These are phyloP conservation scores for Umbelopsis ramanniana DNA, from an alignment of 192 early-diverging fungal genomes.

Conservation along the genomic window DNA sequence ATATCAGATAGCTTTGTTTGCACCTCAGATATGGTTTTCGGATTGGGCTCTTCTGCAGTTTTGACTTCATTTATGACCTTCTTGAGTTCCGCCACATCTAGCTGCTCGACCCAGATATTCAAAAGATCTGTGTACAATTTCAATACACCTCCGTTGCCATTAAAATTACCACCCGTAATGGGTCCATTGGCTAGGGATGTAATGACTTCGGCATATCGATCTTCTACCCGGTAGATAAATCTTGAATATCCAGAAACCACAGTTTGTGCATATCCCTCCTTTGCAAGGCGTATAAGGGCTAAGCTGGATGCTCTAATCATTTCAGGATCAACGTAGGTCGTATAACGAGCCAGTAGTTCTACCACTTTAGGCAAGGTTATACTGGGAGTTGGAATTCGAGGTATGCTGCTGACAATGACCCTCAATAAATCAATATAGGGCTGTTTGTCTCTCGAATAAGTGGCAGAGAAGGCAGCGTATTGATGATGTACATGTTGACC, in stretches of 20 bases:
- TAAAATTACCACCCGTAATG: conserved; percentile 18
- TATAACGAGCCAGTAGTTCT: conserved; percentile 81
- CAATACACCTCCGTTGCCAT: conserved; percentile 56
- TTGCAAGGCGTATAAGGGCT: conserved; percentile 69
- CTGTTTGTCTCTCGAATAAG: conserved; percentile 61
- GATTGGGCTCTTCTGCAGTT: conserved; percentile 25
- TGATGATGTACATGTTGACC: conserved; percentile 48
- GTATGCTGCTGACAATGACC: conserved; percentile 73
- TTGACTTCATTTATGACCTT: conserved; percentile 31
- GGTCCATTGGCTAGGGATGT: conserved; percentile 37
- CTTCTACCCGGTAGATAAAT: conserved; percentile 59
- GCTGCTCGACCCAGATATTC: conserved; percentile 54
- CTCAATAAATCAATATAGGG: conserved; percentile 70
- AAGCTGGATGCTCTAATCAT: conserved; percentile 68
- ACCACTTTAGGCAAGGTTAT: conserved; percentile 65
- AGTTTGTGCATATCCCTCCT: conserved; percentile 57
- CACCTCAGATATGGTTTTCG: conserved; percentile 36
- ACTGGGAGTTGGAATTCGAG: conserved; percentile 70
- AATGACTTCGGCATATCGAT: conserved; percentile 49
- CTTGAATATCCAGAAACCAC: conserved; percentile 55
- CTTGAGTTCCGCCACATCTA: conserved; percentile 35
- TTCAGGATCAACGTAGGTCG: conserved; percentile 84
- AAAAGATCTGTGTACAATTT: conserved; percentile 72
- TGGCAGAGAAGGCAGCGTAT: conserved; percentile 52
- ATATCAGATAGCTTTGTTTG: conserved; percentile 45